A percentile compares a stretch with the other conserved stretches of the same genome.
phyloP scores from a whole-genome alignment of 129 eudicot species.

The Escallonia rubra region DNA sequence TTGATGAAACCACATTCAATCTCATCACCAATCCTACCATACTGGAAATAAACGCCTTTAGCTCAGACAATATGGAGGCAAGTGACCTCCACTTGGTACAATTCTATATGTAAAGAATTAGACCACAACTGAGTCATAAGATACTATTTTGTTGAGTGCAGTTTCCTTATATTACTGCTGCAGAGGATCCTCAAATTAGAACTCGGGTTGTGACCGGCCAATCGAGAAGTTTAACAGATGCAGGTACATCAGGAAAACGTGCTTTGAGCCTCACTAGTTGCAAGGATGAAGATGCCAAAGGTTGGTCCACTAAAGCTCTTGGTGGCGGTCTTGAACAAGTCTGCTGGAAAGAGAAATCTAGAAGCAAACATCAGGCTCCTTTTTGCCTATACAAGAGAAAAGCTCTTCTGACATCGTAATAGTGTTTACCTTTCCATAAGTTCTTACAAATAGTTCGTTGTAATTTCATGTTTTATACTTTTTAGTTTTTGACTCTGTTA shows the following conservation, averaged over 20 bases:
- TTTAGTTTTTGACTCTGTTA: neutral
- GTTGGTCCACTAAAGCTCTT: constrained; percentile 54
- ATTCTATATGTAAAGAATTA: neutral
- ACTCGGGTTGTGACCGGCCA: constrained; percentile 15
- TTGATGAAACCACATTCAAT: constrained; percentile 49
- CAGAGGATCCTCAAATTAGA: neutral
- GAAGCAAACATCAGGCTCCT: constrained; percentile 29
- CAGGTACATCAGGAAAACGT: constrained; percentile 14
- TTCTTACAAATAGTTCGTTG: too few species aligned
- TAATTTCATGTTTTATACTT: too few species aligned
- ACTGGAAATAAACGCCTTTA: constrained; percentile 75
- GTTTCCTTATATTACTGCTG: constrained; percentile 52
- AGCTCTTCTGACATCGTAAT: constrained; percentile 51
- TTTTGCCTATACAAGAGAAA: constrained; percentile 72
- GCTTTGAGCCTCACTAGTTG: constrained; percentile 55
- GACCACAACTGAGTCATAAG: neutral
- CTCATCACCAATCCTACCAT: constrained; percentile 82
- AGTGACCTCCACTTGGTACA: neutral
- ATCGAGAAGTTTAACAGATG: constrained; percentile 18
- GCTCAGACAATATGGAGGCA: constrained; percentile 90
- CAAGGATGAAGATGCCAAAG: constrained; percentile 51
- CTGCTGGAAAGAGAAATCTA: constrained; percentile 64
- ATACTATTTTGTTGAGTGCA: constrained; percentile 23
- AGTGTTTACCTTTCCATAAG: constrained; percentile 11
- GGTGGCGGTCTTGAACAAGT: constrained; percentile 53